Evolutionary conservation across 148 eudicot genomes (phyloP).

Genomic region (Euryodendron excelsum): DNA sequence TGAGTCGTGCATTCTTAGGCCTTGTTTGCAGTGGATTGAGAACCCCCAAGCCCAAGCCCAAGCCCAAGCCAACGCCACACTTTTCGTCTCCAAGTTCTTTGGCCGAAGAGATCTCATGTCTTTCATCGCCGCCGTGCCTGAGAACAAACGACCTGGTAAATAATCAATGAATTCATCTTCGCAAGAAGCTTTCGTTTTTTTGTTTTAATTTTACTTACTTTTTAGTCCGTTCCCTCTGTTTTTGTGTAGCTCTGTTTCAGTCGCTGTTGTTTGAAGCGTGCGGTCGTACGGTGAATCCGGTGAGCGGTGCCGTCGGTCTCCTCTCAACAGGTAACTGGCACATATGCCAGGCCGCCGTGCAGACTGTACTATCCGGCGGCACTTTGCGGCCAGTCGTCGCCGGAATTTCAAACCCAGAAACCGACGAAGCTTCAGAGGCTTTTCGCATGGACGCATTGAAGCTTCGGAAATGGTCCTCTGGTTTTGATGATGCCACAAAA

Average conservation of each 20-base stretch:
- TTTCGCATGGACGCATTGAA: not conserved
- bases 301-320: constrained; percentile 57
- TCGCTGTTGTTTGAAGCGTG: constrained; percentile 64
- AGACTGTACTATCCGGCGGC: constrained; percentile 57
- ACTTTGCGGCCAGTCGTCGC: constrained; percentile 27
- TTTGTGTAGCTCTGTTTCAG: constrained; percentile 42
- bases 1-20: constrained; percentile 47
- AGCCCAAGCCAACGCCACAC: constrained; percentile 36
- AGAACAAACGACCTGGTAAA: constrained; percentile 44
- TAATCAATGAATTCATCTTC: not conserved
- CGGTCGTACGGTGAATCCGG: constrained; percentile 66
- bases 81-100: constrained; percentile 67
- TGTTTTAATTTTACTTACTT: not conserved
- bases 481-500: not conserved
- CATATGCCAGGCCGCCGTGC: constrained; percentile 50
- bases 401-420: constrained; percentile 11
- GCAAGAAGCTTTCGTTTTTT: not conserved
- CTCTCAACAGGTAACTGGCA: constrained; percentile 59
- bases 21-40: constrained; percentile 56
- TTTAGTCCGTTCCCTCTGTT: no score
- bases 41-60: constrained; percentile 12
- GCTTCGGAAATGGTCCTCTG: not conserved
- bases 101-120: constrained; percentile 64
- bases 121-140: constrained; percentile 58
- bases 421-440: not conserved